Base-by-base conservation (phyloP, 139 green algal species). In the Closterium sp. region DNA sequence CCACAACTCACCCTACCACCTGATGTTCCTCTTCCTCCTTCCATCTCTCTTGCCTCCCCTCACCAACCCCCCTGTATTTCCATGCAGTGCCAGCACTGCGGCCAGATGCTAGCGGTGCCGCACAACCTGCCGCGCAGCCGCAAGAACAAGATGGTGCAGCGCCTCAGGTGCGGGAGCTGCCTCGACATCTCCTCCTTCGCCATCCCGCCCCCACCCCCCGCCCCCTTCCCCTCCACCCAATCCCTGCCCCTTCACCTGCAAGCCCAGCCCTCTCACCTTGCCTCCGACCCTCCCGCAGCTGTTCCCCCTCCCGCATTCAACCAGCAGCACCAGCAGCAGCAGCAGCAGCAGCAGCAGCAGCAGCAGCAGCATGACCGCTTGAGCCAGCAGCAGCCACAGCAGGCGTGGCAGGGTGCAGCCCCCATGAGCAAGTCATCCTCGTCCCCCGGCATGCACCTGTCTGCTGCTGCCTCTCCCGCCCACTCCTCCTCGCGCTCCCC, bases 91-190 rank as follows among this genome's bases (percentile, higher is more conserved):
- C 88, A 88, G 8, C 69, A 36, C 34, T 91, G 88, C 31, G 28
- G 35, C 7, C 76, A 85, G 43, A 33, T 7, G 7, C 88, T 91
- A 23, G 88, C 55, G 19, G 64, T 91, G 34, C 88, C 88, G 28
- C 21, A 55, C 19, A 84, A 87, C 28, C 30, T 87, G 25, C 28
- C 55, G 19, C 23, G 28, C 33, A 91, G 55, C 16, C 88, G 30
- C 28, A 91, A 32, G 76, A 36, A 23, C 76, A 86, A 86, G n/a
- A 86, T 34, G 83, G 36, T 86, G 28, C 88, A 91, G 64, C 88
- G 69, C 28, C 36, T 91, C 5, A 28, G 88, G 28, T 91, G 88
- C 88, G 88, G 88, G 23, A 91, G 30, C 28, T 91, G 88, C 69
- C 88, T 91, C n/a, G 25, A 34, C 2, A 69, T 91, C 23, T 91